Conservation (phyloP, 805 yeast genomes). For the Ogataea methylovora region DNA sequence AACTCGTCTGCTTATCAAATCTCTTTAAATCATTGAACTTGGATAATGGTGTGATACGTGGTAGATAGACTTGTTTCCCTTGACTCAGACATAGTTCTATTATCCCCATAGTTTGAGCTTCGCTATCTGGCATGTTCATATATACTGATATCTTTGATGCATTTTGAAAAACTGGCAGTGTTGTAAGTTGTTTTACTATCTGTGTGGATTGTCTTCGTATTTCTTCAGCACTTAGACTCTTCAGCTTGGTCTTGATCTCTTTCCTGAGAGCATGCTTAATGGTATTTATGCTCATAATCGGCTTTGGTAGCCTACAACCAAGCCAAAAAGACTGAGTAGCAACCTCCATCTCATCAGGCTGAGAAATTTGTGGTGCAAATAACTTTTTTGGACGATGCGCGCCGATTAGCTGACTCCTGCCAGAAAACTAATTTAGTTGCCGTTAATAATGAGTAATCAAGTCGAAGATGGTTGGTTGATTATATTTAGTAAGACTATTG, state of each 20-base stretch:
- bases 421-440: too few species aligned
- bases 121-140: slow-evolving; percentile 70
- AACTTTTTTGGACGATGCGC: too few species aligned
- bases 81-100: slow-evolving; percentile 43
- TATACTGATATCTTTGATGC: slow-evolving; percentile 56
- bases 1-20: slow-evolving; percentile 28
- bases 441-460: too few species aligned
- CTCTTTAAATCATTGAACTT: slow-evolving; percentile 20
- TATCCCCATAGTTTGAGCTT: slow-evolving; percentile 52
- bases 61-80: slow-evolving; percentile 47
- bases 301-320: too few species aligned
- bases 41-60: slow-evolving; percentile 30
- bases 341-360: too few species aligned
- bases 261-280: too few species aligned
- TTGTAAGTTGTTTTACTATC: neutral
- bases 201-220: neutral
- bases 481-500: too few species aligned
- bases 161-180: slow-evolving; percentile 24
- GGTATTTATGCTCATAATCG: too few species aligned
- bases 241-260: neutral
- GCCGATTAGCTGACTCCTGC: too few species aligned
- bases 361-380: too few species aligned
- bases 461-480: too few species aligned
- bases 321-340: too few species aligned
- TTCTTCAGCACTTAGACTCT: neutral